A percentile compares a stretch with the other conserved stretches of the same genome.
These are phyloP conservation scores for Artemisia annua DNA, from an alignment of 129 eudicot species.

Conservation along the genomic window DNA sequence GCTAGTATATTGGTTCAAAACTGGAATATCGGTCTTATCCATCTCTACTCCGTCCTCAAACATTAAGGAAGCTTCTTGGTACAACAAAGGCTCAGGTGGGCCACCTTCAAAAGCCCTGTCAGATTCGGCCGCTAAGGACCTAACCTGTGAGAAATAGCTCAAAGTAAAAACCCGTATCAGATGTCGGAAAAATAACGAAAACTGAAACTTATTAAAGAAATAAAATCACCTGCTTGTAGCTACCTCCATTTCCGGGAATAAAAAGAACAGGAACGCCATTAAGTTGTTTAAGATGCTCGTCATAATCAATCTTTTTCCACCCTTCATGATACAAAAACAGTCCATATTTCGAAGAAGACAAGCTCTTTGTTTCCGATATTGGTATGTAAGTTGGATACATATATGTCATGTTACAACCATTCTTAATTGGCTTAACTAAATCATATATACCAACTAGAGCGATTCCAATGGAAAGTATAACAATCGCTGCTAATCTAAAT, in stretches of 20 bases:
- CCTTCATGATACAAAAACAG: conserved; percentile 92
- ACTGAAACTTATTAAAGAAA: neutral
- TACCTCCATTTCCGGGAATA: conserved; percentile 97
- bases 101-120: conserved; percentile 92
- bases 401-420: conserved; percentile 92
- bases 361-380: conserved; percentile 47
- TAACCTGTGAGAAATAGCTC: conserved; percentile 54
- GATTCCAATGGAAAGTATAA: conserved; percentile 46
- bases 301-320: conserved; percentile 79
- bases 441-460: conserved; percentile 51
- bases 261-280: conserved; percentile 90
- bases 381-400: conserved; percentile 98
- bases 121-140: conserved; percentile 94
- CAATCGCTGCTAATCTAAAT: conserved; percentile 42
- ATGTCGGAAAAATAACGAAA: neutral
- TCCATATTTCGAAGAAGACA: conserved; percentile 61
- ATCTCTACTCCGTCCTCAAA: conserved; percentile 47
- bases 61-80: conserved; percentile 65
- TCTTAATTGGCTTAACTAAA: conserved; percentile 60
- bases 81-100: conserved; percentile 66
- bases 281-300: conserved; percentile 70
- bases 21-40: conserved; percentile 42
- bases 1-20: conserved; percentile 54
- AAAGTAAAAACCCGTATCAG: neutral
- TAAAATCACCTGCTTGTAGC: conserved; percentile 88